Evolutionary conservation across 2,329 filamentous ascomycete genomes (phyloP).

Genomic region (Mollisiaceae sp.): DNA sequence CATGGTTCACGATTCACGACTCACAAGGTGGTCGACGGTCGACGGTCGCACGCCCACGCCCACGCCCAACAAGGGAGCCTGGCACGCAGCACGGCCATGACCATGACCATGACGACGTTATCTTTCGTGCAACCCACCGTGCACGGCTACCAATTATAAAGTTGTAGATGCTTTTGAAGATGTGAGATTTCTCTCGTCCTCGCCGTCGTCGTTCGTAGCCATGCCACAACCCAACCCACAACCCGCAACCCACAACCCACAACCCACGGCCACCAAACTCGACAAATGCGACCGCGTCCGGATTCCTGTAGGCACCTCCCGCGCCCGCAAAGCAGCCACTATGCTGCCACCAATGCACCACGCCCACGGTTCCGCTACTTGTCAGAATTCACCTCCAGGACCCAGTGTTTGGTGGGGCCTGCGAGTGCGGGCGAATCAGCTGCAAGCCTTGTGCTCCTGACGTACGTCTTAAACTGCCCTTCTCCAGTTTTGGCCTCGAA

Average conservation of each 20-base stretch:
- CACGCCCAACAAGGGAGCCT: not conserved
- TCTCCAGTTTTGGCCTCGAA: not conserved
- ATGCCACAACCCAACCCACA: not conserved
- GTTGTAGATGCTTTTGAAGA: not conserved
- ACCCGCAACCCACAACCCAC: too few species aligned
- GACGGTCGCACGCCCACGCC: too few species aligned
- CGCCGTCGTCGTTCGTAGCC: not conserved
- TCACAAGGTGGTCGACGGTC: too few species aligned
- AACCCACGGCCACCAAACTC: not conserved
- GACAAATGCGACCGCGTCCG: not conserved
- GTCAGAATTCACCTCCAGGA: not conserved
- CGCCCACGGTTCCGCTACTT: not conserved
- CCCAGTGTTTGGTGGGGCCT: not conserved
- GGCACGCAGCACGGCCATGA: not conserved
- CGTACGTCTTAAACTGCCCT: not conserved
- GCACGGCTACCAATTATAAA: constrained; percentile 7
- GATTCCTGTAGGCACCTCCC: not conserved
- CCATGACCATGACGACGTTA: not conserved
- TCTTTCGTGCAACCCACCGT: not conserved
- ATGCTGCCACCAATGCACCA: not conserved
- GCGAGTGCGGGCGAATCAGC: not conserved
- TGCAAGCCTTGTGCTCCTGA: not conserved
- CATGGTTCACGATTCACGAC: constrained; percentile 3
- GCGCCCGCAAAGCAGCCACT: not conserved
- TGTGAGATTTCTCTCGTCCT: not conserved